Conservation (phyloP, 202 grass and related monocot species). For the Dendrocalamus latiflorus region DNA sequence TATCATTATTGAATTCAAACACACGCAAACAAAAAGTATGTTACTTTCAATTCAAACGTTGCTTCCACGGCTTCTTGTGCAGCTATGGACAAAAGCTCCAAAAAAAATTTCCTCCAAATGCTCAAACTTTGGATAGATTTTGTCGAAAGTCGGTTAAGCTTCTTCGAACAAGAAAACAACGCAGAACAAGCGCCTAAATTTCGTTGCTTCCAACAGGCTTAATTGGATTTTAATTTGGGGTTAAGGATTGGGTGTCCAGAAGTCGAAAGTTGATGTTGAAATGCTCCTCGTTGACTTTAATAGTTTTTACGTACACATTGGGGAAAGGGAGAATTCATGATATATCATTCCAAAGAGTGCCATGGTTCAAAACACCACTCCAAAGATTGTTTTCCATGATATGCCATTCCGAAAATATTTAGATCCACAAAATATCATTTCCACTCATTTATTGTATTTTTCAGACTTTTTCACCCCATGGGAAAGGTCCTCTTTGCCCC, state of each 20-base stretch:
- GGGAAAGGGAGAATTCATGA: no score
- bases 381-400: no score
- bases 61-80: neutral
- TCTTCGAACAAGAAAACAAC: neutral
- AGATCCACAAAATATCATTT: no score
- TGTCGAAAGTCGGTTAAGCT: neutral
- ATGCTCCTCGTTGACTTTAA: neutral
- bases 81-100: neutral
- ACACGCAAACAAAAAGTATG: neutral
- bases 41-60: neutral
- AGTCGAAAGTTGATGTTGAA: neutral
- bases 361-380: no score
- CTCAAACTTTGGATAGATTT: neutral
- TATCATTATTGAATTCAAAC: slow-evolving; percentile 2
- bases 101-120: neutral
- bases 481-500: no score
- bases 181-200: neutral
- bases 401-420: no score
- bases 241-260: neutral
- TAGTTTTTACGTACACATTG: neutral
- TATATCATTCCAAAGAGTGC: no score
- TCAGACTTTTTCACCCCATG: no score
- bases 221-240: neutral
- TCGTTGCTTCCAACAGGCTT: neutral
- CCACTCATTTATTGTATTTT: no score